Evolutionary conservation across 2,329 filamentous ascomycete genomes (phyloP).

Genomic region (Akanthomyces uredinophilus): DNA sequence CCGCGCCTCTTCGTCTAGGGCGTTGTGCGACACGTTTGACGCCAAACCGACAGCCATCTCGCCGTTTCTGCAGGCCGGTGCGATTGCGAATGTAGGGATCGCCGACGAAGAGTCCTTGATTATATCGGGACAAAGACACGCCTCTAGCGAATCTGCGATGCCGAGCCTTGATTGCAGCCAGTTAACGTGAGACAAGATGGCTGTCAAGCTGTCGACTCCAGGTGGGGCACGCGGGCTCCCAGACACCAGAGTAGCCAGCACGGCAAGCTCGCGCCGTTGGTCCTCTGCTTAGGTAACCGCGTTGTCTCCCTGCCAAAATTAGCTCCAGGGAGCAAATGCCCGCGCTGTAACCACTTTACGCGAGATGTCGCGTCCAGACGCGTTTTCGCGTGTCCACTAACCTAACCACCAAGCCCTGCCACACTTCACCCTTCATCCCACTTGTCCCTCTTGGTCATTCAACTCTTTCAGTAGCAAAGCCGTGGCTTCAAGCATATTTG

Average conservation of each 20-base stretch:
- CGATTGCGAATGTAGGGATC: neutral
- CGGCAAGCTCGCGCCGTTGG: neutral
- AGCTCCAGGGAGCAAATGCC: neutral
- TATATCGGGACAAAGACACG: neutral
- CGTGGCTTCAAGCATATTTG: neutral
- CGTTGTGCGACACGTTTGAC: conserved; percentile 38
- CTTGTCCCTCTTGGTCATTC: conserved; percentile 7
- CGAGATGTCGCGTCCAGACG: conserved; percentile 18
- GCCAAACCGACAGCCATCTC: conserved; percentile 48
- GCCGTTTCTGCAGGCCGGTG: neutral
- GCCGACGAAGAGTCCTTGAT: neutral
- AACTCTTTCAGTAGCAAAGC: conserved; percentile 11
- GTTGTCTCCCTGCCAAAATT: neutral
- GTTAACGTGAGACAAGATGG: neutral
- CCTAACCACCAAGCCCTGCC: conserved; percentile 3
- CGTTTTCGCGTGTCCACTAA: conserved; percentile 10
- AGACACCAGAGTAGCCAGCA: too few species aligned
- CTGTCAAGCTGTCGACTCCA: neutral
- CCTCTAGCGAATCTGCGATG: neutral
- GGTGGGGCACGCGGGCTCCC: neutral
- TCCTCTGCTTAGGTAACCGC: conserved; percentile 8
- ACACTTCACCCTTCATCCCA: conserved; percentile 11
- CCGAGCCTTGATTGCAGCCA: neutral
- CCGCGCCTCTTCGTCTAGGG: conserved; percentile 60
- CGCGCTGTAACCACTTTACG: conserved; percentile 21